These are phyloP conservation scores for Erigeron canadensis DNA, from an alignment of 129 eudicot genomes.

Conservation along the genomic window DNA sequence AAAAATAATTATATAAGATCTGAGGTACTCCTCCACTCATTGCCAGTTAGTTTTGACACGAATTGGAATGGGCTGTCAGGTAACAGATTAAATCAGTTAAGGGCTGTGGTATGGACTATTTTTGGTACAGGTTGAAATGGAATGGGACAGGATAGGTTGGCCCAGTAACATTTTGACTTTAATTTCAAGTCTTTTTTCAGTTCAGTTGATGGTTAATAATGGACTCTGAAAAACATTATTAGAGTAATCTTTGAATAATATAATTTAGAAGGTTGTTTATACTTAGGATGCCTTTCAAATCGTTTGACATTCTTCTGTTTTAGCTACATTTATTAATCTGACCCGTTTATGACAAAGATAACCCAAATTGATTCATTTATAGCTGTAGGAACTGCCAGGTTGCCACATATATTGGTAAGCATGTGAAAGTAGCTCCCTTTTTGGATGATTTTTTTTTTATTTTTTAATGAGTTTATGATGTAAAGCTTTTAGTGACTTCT, in stretches of 20 bases:
- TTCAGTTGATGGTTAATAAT: neutral
- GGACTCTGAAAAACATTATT: neutral
- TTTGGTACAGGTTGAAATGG: neutral
- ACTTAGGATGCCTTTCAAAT: neutral
- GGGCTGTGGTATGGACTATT: neutral
- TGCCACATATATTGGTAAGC: neutral
- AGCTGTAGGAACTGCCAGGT: neutral
- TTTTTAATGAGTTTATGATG: neutral
- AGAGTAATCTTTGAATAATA: neutral
- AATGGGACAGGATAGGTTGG: neutral
- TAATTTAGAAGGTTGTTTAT: neutral
- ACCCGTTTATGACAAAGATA: neutral
- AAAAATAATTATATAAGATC: neutral
- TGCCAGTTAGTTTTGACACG: neutral
- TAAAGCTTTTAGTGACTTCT: constrained; percentile 7
- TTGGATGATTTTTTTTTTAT: neutral
- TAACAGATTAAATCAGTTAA: neutral
- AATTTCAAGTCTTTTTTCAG: neutral
- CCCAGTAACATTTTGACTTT: neutral
- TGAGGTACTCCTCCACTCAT: neutral
- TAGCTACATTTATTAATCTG: neutral
- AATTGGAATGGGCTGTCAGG: neutral
- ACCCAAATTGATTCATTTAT: neutral
- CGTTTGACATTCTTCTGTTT: neutral
- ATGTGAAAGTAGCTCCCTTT: neutral